Base-by-base conservation (phyloP, 2,329 filamentous ascomycete species). In the Monosporascus sp. region DNA sequence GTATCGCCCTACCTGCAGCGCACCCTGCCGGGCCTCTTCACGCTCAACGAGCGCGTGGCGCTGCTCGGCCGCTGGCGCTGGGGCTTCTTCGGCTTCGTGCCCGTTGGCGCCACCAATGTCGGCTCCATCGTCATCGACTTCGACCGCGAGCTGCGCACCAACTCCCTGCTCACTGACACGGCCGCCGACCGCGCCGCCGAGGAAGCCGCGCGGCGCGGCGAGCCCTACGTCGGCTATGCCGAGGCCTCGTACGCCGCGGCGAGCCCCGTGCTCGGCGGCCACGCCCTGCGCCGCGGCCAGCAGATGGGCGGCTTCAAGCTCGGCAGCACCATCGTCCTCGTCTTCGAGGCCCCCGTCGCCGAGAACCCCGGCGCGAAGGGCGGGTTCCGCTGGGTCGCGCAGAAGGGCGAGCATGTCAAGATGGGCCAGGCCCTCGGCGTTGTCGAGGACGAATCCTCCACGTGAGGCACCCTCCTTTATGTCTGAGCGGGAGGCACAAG, bases 231-330 rank as follows among this genome's bases (percentile, higher is more conserved):
- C n/a, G 94, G 94, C 1, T 99, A 92, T 66, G 85, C 89, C 0
- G 94, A 99, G 73, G 95, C 94, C 7, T 92, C 88, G 2, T 99
- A 99, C 66, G 82, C 82, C 46, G 79, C 78, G 17, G 90, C 93
- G 2, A 95, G 89, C 64, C 73, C 78, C 3, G 81, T 96, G 2
- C 78, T 99, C 0, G 83, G 84, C 20, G 94, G 95, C 2, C 85
- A 97, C 68, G 88, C 93, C 1, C 75, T 99, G 52, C 83, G 86
- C 58, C 81, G 89, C 45, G 94, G 94, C 37, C 93, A 97, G 67
- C 94, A 99, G 72, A 97, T 99, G 91, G 94, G 94, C 51, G 95
- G 94, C 0, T 99, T 99, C 74, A 90, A 95, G 75, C 79, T 99
- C 3, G 94, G 94, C 20, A 96, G 90, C 69, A 96, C 93, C 1